Percentiles rank a stretch among this genome's conserved stretches.
phyloP scores from a whole-genome alignment of 2,329 filamentous ascomycete species.

The Aureobasidium namibiae region DNA sequence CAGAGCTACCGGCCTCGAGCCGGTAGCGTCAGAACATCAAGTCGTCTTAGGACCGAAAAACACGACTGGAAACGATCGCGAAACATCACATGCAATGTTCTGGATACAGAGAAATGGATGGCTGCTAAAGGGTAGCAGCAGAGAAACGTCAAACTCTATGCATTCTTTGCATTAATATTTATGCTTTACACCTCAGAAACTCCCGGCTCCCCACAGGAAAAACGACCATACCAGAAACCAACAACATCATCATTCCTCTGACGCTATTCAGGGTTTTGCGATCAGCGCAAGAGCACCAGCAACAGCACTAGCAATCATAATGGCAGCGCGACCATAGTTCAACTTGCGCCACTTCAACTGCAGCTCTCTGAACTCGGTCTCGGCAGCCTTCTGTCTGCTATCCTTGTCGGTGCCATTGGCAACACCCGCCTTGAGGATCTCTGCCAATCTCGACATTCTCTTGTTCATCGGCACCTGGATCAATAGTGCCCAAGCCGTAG shows the following conservation, averaged over 20 bases:
- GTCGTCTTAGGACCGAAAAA: no score
- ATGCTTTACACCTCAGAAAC: neutral
- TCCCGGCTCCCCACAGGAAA: conserved; percentile 4
- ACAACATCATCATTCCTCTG: neutral
- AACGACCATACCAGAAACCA: neutral
- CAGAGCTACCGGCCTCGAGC: no score
- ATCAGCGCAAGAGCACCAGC: conserved; percentile 12
- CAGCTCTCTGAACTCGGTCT: conserved; percentile 22
- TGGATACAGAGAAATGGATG: no score
- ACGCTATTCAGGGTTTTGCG: conserved; percentile 3
- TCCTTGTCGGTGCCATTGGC: conserved; percentile 18
- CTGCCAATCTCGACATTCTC: conserved; percentile 20
- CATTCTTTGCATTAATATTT: neutral
- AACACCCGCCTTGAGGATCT: conserved; percentile 17
- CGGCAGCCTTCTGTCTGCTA: conserved; percentile 16
- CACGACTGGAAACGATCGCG: no score
- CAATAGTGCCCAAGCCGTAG: conserved; percentile 23
- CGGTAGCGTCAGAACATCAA: no score
- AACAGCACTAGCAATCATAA: conserved; percentile 18
- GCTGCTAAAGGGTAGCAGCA: neutral
- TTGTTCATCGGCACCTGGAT: conserved; percentile 27
- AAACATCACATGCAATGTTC: neutral
- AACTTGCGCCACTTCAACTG: conserved; percentile 22
- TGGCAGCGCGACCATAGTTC: conserved; percentile 21
- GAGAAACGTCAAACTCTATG: neutral